Percentiles rank a stretch among this genome's conserved stretches.
These are phyloP conservation scores for Monoraphidium neglectum DNA, from an alignment of 139 green algal species.

Conservation along the genomic window DNA sequence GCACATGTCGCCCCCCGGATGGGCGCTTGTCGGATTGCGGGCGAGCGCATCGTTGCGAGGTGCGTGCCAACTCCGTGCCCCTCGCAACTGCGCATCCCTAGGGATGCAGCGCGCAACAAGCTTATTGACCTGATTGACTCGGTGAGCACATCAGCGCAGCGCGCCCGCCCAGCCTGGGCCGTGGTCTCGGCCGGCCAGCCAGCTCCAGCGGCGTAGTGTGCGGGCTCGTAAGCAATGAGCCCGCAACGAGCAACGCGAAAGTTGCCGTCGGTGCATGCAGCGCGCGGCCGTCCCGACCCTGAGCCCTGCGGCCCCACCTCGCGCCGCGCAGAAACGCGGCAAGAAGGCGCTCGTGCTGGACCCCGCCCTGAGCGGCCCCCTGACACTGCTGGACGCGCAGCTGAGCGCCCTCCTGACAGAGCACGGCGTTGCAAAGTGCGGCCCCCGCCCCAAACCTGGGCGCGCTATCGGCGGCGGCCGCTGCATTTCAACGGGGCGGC, in stretches of 20 bases:
- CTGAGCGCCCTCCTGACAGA: slow-evolving; percentile 76
- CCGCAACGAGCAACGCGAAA: background rate
- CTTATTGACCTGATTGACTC: slow-evolving; percentile 74
- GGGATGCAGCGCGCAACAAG: slow-evolving; percentile 52
- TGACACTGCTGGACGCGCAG: slow-evolving; percentile 74
- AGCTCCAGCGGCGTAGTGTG: background rate
- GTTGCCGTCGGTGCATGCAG: too few relatives aligned
- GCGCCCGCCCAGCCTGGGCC: background rate
- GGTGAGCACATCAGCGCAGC: slow-evolving; percentile 29
- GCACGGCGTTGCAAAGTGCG: slow-evolving; percentile 85
- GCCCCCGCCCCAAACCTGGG: background rate
- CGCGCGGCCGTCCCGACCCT: background rate
- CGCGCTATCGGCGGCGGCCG: too few relatives aligned
- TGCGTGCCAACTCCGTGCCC: background rate
- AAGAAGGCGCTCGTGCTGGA: slow-evolving; percentile 91
- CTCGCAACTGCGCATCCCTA: slow-evolving; percentile 16
- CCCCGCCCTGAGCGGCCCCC: slow-evolving; percentile 64
- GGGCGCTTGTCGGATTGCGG: background rate
- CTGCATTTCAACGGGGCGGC: too few relatives aligned
- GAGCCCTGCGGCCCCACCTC: background rate
- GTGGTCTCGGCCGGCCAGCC: background rate
- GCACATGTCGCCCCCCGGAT: too few relatives aligned
- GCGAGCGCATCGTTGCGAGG: background rate
- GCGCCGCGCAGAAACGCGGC: slow-evolving; percentile 59
- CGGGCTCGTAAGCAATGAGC: background rate